Conservation (phyloP, 768 basidiomycete genomes). For the Phylloporus sp. region DNA sequence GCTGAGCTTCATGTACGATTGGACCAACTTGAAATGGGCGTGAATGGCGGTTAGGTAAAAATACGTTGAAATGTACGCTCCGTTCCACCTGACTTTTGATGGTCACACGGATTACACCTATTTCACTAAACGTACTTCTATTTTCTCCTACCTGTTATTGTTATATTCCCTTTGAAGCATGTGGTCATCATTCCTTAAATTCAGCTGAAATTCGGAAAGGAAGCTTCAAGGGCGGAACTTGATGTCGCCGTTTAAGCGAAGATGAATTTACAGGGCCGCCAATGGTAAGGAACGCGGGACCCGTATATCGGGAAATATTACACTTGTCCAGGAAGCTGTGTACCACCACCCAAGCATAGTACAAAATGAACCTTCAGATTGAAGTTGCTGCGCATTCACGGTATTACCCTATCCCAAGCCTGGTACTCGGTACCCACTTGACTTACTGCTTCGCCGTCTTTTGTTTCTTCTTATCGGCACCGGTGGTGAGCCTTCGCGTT, state of each 20-base stretch:
- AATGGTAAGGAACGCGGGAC: conserved; percentile 6
- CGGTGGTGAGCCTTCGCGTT: conserved; percentile 10
- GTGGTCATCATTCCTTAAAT: conserved; percentile 8
- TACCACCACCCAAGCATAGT: conserved; percentile 1
- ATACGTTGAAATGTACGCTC: conserved; percentile 5
- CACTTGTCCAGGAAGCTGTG: conserved; percentile 14
- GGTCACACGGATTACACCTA: conserved; percentile 3
- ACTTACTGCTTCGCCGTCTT: conserved; percentile 7
- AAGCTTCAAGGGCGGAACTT: conserved; percentile 20
- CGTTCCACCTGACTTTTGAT: neutral
- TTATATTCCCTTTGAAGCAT: conserved; percentile 6
- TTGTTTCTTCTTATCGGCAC: conserved; percentile 2
- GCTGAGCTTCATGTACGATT: conserved; percentile 8
- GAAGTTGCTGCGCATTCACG: neutral
- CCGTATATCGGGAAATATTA: conserved; percentile 24
- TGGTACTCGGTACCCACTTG: neutral
- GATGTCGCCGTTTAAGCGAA: conserved; percentile 21
- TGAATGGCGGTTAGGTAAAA: conserved; percentile 1
- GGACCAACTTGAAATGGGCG: conserved; percentile 18
- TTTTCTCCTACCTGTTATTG: conserved; percentile 20
- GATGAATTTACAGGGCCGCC: conserved; percentile 25
- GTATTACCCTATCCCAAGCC: neutral
- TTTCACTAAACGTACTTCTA: conserved; percentile 7
- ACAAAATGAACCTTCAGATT: neutral
- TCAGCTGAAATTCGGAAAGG: conserved; percentile 12